Evolutionary conservation across 495 filamentous ascomycete genomes (phyloP).

Genomic region (Recurvomyces mirabilis): DNA sequence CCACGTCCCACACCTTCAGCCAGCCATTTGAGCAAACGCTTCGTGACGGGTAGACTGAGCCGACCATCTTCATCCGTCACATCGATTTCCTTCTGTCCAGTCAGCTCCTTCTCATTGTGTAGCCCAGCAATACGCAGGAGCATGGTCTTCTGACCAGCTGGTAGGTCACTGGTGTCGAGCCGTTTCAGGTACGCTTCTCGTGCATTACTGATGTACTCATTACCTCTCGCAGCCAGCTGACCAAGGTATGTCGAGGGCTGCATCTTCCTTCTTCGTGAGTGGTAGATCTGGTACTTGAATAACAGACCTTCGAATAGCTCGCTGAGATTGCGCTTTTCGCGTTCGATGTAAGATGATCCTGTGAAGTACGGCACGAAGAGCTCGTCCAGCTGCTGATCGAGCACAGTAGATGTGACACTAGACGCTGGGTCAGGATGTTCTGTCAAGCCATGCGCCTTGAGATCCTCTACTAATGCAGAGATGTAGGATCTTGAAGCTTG

Average conservation of each 20-base stretch:
- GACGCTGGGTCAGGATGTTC: constrained; percentile 89
- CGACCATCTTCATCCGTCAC: constrained; percentile 80
- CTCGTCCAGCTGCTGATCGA: constrained; percentile 95
- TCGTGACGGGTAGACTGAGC: constrained; percentile 71
- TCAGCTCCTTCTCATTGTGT: constrained; percentile 36
- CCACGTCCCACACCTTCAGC: constrained; percentile 91
- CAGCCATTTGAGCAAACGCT: constrained; percentile 95
- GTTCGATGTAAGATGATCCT: constrained; percentile 89
- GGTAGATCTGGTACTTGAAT: constrained; percentile 91
- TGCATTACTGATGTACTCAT: constrained; percentile 67
- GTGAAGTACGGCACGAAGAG: constrained; percentile 92
- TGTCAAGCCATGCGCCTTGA: constrained; percentile 89
- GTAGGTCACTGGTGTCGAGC: constrained; percentile 74
- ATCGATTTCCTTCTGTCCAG: constrained; percentile 48
- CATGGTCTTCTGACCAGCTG: constrained; percentile 71
- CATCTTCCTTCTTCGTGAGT: constrained; percentile 70
- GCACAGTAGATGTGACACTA: constrained; percentile 66
- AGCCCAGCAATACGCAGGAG: constrained; percentile 75
- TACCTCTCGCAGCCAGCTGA: constrained; percentile 73
- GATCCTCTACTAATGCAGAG: constrained; percentile 71
- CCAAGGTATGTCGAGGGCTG: constrained; percentile 62
- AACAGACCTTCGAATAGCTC: constrained; percentile 86
- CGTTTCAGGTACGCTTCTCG: constrained; percentile 75
- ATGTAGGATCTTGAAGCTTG: constrained; percentile 85
- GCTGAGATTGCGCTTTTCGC: constrained; percentile 79